Percentiles rank a stretch among this genome's conserved stretches.
Evolutionary conservation across 371 early-diverging fungal species (phyloP).

Genomic region (Cokeromyces recurvatus): DNA sequence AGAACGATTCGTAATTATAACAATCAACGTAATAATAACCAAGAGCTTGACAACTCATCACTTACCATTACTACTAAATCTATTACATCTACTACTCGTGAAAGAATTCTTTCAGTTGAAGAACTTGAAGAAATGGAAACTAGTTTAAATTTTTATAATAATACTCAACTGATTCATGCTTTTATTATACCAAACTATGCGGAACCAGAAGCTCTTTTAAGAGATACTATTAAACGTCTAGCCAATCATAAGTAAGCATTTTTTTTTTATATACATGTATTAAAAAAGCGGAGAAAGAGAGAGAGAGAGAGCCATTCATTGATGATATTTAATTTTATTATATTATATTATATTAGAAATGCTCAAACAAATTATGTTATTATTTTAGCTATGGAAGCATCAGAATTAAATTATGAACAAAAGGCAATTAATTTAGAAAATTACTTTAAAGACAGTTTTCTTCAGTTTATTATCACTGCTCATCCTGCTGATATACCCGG

Average conservation of each 20-base stretch:
- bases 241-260: conserved; percentile 42
- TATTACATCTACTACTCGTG: conserved; percentile 8
- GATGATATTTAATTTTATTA: background rate
- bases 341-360: conserved; percentile 15
- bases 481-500: conserved; percentile 62
- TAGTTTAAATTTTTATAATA: conserved; percentile 25
- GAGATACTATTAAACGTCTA: conserved; percentile 40
- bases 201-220: conserved; percentile 48
- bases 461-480: conserved; percentile 58
- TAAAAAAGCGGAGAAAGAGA: too few relatives aligned
- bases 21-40: conserved; percentile 13
- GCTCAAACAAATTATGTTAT: conserved; percentile 43
- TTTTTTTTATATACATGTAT: too few relatives aligned
- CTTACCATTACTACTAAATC: background rate
- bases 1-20: conserved; percentile 44
- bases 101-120: conserved; percentile 27
- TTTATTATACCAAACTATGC: conserved; percentile 59
- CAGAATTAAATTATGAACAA: conserved; percentile 44
- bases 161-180: conserved; percentile 38
- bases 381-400: conserved; percentile 70
- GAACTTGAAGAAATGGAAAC: conserved; percentile 44
- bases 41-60: background rate
- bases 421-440: conserved; percentile 53
- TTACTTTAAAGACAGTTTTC: conserved; percentile 54
- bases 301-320: too few relatives aligned